These are phyloP conservation scores for Erodium trifolium DNA, from an alignment of 441 rosid genomes.

Conservation along the genomic window DNA sequence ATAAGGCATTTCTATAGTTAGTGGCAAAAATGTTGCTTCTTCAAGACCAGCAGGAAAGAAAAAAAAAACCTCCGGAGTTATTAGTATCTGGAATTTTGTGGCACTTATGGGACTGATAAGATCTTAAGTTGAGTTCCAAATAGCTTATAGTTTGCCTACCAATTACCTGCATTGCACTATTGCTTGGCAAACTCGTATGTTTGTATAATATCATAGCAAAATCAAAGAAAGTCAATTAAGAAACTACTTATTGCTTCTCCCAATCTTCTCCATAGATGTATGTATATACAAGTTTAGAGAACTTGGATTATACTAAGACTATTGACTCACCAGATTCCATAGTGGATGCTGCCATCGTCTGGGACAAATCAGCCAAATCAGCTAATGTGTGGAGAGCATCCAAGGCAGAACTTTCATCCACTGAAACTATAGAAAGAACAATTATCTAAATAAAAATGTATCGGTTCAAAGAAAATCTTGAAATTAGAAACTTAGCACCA, in stretches of 20 bases:
- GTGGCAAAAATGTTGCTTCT: not conserved
- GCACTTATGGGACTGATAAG: not conserved
- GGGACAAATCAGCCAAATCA: slow-evolving; percentile 52
- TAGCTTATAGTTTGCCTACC: not conserved
- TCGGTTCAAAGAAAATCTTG: slow-evolving; percentile 13
- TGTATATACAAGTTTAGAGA: not conserved
- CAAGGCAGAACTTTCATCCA: slow-evolving; percentile 59
- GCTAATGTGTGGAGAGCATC: slow-evolving; percentile 49
- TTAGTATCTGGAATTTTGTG: not conserved
- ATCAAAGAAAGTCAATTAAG: not conserved
- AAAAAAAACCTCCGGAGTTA: not conserved
- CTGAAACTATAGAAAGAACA: slow-evolving; percentile 17
- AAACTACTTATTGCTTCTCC: not conserved
- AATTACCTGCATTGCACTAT: not conserved
- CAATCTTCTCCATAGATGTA: not conserved
- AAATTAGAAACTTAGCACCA: slow-evolving; percentile 8
- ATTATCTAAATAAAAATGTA: not conserved
- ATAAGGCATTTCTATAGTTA: not conserved
- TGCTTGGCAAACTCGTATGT: not conserved
- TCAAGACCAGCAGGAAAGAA: not conserved
- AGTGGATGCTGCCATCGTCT: slow-evolving; percentile 35
- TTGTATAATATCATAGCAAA: not conserved
- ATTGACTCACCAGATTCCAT: slow-evolving; percentile 66
- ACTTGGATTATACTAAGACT: slow-evolving; percentile 15
- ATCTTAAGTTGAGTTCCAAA: not conserved